Conservation (phyloP, 768 basidiomycete genomes). For the Terana coerulea region DNA sequence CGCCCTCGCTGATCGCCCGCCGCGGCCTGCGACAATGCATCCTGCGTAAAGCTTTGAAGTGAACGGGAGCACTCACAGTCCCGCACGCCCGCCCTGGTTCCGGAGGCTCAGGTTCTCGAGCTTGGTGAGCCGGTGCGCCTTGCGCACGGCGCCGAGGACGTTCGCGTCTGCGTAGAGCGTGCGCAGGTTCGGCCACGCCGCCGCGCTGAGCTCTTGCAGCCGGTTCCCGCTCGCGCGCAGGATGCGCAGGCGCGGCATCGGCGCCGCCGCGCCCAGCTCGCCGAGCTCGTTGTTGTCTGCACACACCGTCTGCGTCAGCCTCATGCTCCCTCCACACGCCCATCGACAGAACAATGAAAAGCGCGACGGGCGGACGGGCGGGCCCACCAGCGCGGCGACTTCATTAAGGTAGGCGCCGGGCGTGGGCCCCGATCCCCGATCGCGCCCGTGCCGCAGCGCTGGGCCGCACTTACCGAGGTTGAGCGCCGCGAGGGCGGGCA, state of each 20-base stretch:
- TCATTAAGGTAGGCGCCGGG: constrained; percentile 4
- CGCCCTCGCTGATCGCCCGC: no score
- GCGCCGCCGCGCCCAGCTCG: constrained; percentile 47
- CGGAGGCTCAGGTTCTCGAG: constrained; percentile 90
- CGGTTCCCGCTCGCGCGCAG: constrained; percentile 84
- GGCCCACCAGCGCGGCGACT: constrained; percentile 6
- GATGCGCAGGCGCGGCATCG: constrained; percentile 72
- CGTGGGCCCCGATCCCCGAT: background rate
- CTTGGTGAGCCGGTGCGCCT: constrained; percentile 56
- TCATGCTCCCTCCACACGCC: background rate
- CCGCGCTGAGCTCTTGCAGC: constrained; percentile 57
- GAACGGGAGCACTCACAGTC: constrained; percentile 54
- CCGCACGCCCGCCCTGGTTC: constrained; percentile 70
- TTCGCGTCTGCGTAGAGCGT: constrained; percentile 95
- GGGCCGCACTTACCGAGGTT: constrained; percentile 70
- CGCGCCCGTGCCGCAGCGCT: constrained; percentile 7
- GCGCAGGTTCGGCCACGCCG: constrained; percentile 64
- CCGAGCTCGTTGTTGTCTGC: constrained; percentile 72
- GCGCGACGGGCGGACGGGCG: constrained; percentile 1
- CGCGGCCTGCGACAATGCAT: background rate
- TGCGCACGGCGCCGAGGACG: constrained; percentile 44
- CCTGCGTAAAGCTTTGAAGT: no score
- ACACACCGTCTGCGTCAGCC: background rate
- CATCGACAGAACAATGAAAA: constrained; percentile 9
- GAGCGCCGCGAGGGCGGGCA: constrained; percentile 64